Conservation (phyloP, 495 filamentous ascomycete genomes). For the Ascodesmis nigricans region DNA sequence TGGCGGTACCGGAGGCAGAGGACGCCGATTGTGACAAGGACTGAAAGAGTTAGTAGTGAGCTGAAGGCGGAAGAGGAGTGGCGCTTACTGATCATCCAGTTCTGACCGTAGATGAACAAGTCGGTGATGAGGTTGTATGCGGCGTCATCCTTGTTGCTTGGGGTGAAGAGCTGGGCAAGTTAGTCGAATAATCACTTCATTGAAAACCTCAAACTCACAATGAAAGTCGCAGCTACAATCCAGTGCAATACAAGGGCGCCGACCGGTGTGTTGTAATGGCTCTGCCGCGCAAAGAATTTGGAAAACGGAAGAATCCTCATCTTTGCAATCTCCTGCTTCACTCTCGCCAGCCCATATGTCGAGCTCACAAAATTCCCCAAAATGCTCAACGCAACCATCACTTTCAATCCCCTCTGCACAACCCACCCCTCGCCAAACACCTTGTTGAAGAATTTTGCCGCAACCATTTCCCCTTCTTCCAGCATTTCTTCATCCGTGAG, state of each 20-base stretch:
- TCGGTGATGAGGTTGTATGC: constrained; percentile 16
- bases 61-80: background rate
- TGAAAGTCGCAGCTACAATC: constrained; percentile 14
- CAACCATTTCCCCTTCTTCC: constrained; percentile 7
- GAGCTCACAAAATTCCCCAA: constrained; percentile 18
- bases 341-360: constrained; percentile 12
- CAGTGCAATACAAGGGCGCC: constrained; percentile 17
- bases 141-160: constrained; percentile 10
- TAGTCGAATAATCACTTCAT: background rate
- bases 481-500: constrained; percentile 5
- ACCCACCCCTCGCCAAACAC: constrained; percentile 12
- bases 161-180: constrained; percentile 1
- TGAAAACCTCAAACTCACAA: constrained; percentile 5
- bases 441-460: constrained; percentile 13
- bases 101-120: constrained; percentile 17
- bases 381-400: constrained; percentile 16
- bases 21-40: constrained; percentile 8
- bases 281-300: constrained; percentile 13
- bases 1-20: constrained; percentile 8
- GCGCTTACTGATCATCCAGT: constrained; percentile 16
- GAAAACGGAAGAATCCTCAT: constrained; percentile 18
- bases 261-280: constrained; percentile 17
- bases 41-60: background rate
- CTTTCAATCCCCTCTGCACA: constrained; percentile 10
- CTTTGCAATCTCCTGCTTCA: constrained; percentile 21